These are phyloP conservation scores for Stygiomarasmius scandens DNA, from an alignment of 1,284 basidiomycete genomes.

Conservation along the genomic window DNA sequence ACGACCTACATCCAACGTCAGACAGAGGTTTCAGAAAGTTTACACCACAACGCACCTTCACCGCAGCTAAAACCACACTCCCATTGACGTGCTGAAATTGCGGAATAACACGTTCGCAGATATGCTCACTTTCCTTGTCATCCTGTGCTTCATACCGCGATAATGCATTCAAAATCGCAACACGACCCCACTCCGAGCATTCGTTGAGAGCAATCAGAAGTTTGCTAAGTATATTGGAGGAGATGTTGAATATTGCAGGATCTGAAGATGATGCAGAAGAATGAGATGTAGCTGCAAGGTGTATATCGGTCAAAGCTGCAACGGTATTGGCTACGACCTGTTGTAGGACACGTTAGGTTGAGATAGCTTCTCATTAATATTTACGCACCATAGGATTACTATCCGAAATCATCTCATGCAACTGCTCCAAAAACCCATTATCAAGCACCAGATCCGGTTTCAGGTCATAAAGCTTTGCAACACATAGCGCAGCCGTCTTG, in stretches of 20 bases:
- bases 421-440: slow-evolving; percentile 89
- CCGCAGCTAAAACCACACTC: slow-evolving; percentile 91
- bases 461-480: slow-evolving; percentile 96
- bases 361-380: slow-evolving; percentile 12
- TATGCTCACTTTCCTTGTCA: slow-evolving; percentile 96
- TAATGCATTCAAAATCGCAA: slow-evolving; percentile 88
- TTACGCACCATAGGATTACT: slow-evolving; percentile 91
- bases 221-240: slow-evolving; percentile 81
- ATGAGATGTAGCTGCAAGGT: slow-evolving; percentile 62
- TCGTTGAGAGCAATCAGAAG: slow-evolving; percentile 95
- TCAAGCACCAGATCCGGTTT: slow-evolving; percentile 95
- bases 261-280: slow-evolving; percentile 59
- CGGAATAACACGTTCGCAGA: slow-evolving; percentile 96
- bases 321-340: slow-evolving; percentile 97
- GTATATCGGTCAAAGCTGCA: slow-evolving; percentile 93
- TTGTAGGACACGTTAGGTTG: slow-evolving; percentile 1
- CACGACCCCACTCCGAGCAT: slow-evolving; percentile 98
- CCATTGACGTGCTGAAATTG: slow-evolving; percentile 98
- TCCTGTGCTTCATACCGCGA: slow-evolving; percentile 84
- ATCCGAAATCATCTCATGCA: slow-evolving; percentile 92
- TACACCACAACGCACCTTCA: slow-evolving; percentile 65
- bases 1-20: slow-evolving; percentile 70
- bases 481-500: slow-evolving; percentile 94
- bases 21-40: not conserved
- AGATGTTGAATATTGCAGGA: slow-evolving; percentile 80